These are phyloP conservation scores for Penicillium paneum DNA, from an alignment of 2,329 filamentous ascomycete genomes.

Conservation along the genomic window DNA sequence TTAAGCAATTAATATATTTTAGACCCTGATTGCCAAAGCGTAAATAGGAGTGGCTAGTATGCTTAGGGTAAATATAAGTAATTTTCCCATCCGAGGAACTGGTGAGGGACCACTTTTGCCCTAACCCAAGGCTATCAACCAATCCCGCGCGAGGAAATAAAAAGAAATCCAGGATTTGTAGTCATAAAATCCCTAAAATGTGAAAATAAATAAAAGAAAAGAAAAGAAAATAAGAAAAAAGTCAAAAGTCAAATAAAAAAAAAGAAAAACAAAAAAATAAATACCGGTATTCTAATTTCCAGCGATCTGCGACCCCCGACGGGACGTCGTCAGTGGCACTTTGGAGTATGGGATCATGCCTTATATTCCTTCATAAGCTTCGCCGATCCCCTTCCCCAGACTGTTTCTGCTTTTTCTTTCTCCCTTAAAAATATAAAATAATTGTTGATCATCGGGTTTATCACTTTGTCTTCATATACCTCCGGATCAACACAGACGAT, in stretches of 20 bases:
- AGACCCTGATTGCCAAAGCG: slow-evolving; percentile 9
- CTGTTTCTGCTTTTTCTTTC: slow-evolving; percentile 24
- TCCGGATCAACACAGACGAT: slow-evolving; percentile 7
- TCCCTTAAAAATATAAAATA: slow-evolving; percentile 10
- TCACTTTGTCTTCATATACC: slow-evolving; percentile 13
- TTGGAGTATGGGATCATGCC: slow-evolving; percentile 21
- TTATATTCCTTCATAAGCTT: slow-evolving; percentile 43
- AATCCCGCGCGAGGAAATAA: neutral
- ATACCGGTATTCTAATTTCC: slow-evolving; percentile 18
- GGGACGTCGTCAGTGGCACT: slow-evolving; percentile 44
- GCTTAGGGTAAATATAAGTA: slow-evolving; percentile 9
- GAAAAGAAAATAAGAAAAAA: neutral
- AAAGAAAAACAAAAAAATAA: slow-evolving; percentile 6
- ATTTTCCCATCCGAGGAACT: slow-evolving; percentile 33
- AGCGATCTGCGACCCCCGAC: slow-evolving; percentile 41
- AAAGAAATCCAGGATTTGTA: neutral
- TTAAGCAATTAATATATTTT: slow-evolving; percentile 11
- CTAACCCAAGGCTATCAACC: slow-evolving; percentile 9
- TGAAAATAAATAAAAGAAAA: slow-evolving; percentile 7
- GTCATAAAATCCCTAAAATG: neutral
- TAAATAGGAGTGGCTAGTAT: slow-evolving; percentile 6
- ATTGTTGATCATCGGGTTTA: slow-evolving; percentile 17
- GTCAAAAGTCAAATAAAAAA: neutral
- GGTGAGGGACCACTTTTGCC: slow-evolving; percentile 24
- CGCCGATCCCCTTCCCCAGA: slow-evolving; percentile 46